These are phyloP conservation scores for Fusarium sp. DNA, from an alignment of 2,329 filamentous ascomycete species.

Conservation along the genomic window DNA sequence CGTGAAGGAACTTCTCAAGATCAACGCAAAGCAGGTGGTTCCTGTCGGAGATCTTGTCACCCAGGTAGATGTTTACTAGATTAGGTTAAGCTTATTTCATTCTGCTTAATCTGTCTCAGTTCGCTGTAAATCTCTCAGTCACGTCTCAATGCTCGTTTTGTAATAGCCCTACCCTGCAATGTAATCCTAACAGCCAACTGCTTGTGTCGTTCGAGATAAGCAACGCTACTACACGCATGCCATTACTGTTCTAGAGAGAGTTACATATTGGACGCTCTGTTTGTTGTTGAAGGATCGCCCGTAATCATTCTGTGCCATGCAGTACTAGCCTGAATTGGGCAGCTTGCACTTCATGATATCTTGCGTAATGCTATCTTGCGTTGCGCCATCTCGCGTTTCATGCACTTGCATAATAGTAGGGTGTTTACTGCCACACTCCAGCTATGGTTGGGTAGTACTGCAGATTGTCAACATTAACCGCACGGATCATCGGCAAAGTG, in stretches of 20 bases:
- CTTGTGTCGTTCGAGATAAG: background rate
- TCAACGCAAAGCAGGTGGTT: slow-evolving; percentile 7
- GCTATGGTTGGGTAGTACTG: background rate
- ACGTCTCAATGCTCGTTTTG: background rate
- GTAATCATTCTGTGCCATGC: no score
- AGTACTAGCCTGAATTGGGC: background rate
- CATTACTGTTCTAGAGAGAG: accelerated
- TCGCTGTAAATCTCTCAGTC: accelerated
- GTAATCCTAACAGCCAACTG: background rate
- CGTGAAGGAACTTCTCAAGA: slow-evolving; percentile 7
- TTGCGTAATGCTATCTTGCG: background rate
- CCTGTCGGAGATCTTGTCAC: background rate
- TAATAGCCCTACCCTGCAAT: accelerated
- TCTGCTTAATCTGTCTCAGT: background rate
- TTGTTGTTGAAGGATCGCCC: no score
- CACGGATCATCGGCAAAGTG: background rate
- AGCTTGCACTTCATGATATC: background rate
- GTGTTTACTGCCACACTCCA: background rate
- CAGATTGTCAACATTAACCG: background rate
- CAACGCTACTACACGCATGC: background rate
- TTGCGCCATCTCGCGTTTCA: background rate
- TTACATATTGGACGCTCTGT: accelerated
- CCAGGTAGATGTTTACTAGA: slow-evolving; percentile 1
- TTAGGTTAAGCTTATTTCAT: background rate
- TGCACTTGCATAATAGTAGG: background rate